Conservation (phyloP, 768 basidiomycete species). For the Trametes coccinea region DNA sequence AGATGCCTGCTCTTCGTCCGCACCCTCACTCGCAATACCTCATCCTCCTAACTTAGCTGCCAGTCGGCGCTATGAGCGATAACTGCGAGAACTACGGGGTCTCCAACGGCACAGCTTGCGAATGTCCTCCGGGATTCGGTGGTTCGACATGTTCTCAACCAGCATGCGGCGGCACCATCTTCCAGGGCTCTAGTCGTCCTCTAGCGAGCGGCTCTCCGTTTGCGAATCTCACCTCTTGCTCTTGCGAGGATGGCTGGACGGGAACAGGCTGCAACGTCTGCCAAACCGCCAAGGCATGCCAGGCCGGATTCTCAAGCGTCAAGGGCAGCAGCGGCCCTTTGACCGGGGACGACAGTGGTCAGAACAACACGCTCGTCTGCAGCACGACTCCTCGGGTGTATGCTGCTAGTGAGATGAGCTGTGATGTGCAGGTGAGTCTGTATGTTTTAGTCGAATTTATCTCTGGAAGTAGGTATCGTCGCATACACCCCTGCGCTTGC, state of each 20-base stretch:
- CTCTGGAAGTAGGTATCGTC: too few relatives aligned
- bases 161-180: slow-evolving; percentile 80
- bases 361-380: slow-evolving; percentile 74
- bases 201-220: slow-evolving; percentile 47
- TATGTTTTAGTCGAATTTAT: not conserved
- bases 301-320: slow-evolving; percentile 47
- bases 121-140: slow-evolving; percentile 83
- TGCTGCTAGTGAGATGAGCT: slow-evolving; percentile 82
- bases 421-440: slow-evolving; percentile 72
- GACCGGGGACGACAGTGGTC: slow-evolving; percentile 28
- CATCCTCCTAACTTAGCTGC: not conserved
- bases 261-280: slow-evolving; percentile 85
- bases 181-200: slow-evolving; percentile 64
- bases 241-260: slow-evolving; percentile 73
- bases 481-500: too few relatives aligned
- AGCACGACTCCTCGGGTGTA: slow-evolving; percentile 70
- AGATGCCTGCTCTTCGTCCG: not conserved
- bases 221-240: slow-evolving; percentile 71
- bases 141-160: slow-evolving; percentile 68
- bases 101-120: slow-evolving; percentile 56
- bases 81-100: slow-evolving; percentile 71
- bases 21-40: not conserved
- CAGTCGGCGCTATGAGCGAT: slow-evolving; percentile 4
- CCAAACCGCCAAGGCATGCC: slow-evolving; percentile 63
- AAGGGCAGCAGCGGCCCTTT: slow-evolving; percentile 33